phyloP scores from a whole-genome alignment of 441 rosid species.

The Biscutella laevigata region DNA sequence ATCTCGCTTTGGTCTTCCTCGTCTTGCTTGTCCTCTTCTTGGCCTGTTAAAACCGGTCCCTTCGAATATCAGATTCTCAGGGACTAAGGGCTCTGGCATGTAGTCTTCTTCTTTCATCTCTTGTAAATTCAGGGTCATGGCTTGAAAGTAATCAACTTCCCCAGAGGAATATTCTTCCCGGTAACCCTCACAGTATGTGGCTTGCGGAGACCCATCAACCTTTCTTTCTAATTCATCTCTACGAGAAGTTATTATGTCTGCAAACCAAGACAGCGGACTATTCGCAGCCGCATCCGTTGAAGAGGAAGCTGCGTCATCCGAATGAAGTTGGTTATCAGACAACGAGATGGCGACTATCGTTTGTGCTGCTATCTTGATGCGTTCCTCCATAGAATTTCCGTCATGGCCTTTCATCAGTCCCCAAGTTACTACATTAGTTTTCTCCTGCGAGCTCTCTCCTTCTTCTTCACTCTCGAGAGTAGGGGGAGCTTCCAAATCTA shows the following conservation, averaged over 20 bases:
- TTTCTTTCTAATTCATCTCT: constrained; percentile 40
- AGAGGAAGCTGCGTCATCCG: constrained; percentile 29
- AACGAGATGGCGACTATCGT: constrained; percentile 64
- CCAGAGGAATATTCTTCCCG: constrained; percentile 38
- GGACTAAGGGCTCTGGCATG: constrained; percentile 72
- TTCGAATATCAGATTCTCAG: constrained; percentile 47
- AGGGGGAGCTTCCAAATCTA: constrained; percentile 82
- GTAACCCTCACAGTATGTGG: constrained; percentile 29
- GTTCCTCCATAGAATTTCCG: constrained; percentile 32
- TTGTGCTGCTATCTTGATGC: constrained; percentile 51
- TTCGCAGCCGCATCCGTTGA: constrained; percentile 32
- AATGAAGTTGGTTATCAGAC: constrained; percentile 18
- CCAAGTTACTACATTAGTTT: constrained; percentile 26
- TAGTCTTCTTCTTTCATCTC: constrained; percentile 60
- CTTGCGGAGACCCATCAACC: constrained; percentile 25
- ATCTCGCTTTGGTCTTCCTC: constrained; percentile 93
- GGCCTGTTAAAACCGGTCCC: constrained; percentile 30
- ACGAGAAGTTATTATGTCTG: constrained; percentile 38
- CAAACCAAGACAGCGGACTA: constrained; percentile 73
- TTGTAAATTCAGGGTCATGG: constrained; percentile 52
- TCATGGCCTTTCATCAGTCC: constrained; percentile 23
- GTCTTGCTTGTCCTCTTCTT: constrained; percentile 70
- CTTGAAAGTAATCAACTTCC: constrained; percentile 69
- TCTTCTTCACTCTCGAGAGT: constrained; percentile 52
- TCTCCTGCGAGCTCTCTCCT: constrained; percentile 27